Conservation (phyloP, 352 stramenopile genomes). For the Aphanomyces astaci region DNA sequence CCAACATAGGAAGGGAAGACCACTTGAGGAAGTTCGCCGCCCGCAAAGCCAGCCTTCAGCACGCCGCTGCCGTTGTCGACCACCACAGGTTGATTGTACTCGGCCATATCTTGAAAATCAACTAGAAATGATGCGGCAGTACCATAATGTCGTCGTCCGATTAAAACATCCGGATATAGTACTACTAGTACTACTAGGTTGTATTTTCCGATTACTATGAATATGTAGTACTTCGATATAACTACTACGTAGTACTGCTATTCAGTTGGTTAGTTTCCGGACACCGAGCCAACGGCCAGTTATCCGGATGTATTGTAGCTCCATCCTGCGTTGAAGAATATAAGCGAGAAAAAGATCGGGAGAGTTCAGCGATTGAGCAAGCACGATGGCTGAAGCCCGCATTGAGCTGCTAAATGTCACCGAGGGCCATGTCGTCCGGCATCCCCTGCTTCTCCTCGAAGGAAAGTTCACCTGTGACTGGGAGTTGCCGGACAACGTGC, state of each 20-base stretch:
- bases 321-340: background rate
- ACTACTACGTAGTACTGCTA: too few species aligned
- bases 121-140: background rate
- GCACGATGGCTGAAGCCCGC: background rate
- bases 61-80: constrained; percentile 81
- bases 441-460: constrained; percentile 5
- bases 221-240: too few species aligned
- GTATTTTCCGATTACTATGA: too few species aligned
- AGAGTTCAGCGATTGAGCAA: background rate
- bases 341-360: background rate
- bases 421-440: background rate
- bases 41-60: constrained; percentile 77
- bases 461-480: constrained; percentile 18
- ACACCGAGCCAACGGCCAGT: background rate
- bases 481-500: constrained; percentile 21
- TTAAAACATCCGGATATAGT: background rate
- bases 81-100: constrained; percentile 72
- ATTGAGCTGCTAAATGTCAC: constrained; percentile 10
- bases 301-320: background rate
- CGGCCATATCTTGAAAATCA: constrained; percentile 12
- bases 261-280: background rate
- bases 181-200: background rate
- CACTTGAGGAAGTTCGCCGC: constrained; percentile 62
- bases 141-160: background rate
- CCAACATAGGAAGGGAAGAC: constrained; percentile 73